Conservation (phyloP, 495 filamentous ascomycete species). For the Pyrenopolyporus hunteri region DNA sequence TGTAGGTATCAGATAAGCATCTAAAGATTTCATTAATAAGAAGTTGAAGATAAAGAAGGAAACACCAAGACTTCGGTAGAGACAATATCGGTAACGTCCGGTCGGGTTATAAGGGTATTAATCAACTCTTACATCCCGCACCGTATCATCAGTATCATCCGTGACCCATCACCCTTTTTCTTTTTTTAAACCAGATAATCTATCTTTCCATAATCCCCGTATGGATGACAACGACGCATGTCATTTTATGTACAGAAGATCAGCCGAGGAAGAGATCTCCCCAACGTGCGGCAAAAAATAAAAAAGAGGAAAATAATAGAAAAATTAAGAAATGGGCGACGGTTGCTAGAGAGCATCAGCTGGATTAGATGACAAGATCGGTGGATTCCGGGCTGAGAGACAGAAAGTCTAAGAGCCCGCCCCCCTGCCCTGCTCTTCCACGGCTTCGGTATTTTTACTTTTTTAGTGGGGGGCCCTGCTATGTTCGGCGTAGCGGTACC, state of each 20-base stretch:
- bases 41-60: neutral
- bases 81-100: conserved; percentile 20
- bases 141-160: conserved; percentile 6
- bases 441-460: conserved; percentile 16
- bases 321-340: too few species aligned
- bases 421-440: conserved; percentile 11
- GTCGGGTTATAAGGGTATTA: conserved; percentile 10
- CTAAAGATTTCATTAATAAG: neutral
- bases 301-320: conserved; percentile 5
- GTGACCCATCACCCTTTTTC: too few species aligned
- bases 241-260: neutral
- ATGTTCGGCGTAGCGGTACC: conserved; percentile 22
- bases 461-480: conserved; percentile 32
- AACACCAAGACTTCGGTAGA: conserved; percentile 1
- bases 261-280: conserved; percentile 6
- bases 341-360: conserved; percentile 18
- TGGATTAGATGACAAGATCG: conserved; percentile 23
- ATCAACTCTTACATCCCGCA: neutral
- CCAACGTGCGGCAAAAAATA: neutral
- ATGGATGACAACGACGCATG: neutral
- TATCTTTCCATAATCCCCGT: conserved; percentile 9
- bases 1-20: too few species aligned
- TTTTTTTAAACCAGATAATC: too few species aligned
- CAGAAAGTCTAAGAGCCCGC: neutral
- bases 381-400: conserved; percentile 29